These are phyloP conservation scores for Maudiozyma bulderi DNA, from an alignment of 805 yeast species.

Conservation along the genomic window DNA sequence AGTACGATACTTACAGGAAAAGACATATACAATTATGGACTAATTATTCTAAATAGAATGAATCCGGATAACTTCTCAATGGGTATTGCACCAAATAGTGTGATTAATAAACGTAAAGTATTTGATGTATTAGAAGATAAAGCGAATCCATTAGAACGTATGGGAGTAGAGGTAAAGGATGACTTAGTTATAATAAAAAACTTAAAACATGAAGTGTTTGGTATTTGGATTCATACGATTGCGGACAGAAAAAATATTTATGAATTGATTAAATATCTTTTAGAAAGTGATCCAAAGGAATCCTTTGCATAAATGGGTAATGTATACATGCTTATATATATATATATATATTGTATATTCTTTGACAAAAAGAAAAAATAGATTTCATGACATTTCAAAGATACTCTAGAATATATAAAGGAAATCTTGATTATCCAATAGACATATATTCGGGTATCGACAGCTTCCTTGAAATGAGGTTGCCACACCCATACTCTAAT, in stretches of 20 bases:
- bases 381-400: neutral
- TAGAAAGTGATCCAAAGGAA: slow-evolving; percentile 28
- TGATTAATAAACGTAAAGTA: slow-evolving; percentile 33
- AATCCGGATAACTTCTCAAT: slow-evolving; percentile 64
- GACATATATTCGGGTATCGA: no score
- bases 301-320: slow-evolving; percentile 18
- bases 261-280: slow-evolving; percentile 32
- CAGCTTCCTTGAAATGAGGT: no score
- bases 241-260: slow-evolving; percentile 54
- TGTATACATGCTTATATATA: neutral
- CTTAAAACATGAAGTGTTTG: slow-evolving; percentile 60
- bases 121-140: slow-evolving; percentile 25
- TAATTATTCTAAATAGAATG: slow-evolving; percentile 57
- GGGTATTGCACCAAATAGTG: slow-evolving; percentile 53
- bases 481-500: no score
- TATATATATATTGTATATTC: neutral
- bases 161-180: slow-evolving; percentile 61
- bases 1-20: slow-evolving; percentile 21
- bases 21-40: slow-evolving; percentile 51
- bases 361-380: neutral
- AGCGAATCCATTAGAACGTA: slow-evolving; percentile 32
- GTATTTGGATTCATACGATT: slow-evolving; percentile 68
- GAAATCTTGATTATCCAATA: no score
- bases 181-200: slow-evolving; percentile 63
- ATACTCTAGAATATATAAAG: neutral